Percentiles rank a stretch among this genome's conserved stretches.
These are phyloP conservation scores for Ophiostoma ips DNA, from an alignment of 2,329 filamentous ascomycete species.

Conservation along the genomic window DNA sequence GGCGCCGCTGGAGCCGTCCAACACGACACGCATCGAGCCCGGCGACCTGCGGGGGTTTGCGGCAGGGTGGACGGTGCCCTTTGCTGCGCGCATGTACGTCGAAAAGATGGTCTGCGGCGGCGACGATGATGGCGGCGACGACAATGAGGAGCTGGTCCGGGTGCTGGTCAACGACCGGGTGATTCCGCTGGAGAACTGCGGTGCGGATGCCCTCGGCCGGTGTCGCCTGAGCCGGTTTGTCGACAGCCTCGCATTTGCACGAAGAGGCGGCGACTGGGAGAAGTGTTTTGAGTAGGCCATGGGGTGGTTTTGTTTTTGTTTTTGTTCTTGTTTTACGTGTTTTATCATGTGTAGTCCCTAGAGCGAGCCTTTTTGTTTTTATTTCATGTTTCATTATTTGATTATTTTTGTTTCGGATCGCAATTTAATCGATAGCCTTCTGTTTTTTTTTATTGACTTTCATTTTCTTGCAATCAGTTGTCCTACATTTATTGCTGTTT, in stretches of 20 bases:
- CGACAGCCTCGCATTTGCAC: conserved; percentile 60
- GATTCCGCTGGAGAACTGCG: conserved; percentile 55
- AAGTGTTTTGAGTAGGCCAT: conserved; percentile 34
- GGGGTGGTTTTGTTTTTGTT: neutral
- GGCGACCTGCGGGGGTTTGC: conserved; percentile 52
- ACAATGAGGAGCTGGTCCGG: conserved; percentile 55
- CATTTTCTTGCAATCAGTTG: too few species aligned
- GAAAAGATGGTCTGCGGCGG: conserved; percentile 66
- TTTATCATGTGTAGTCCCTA: neutral
- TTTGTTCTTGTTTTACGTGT: neutral
- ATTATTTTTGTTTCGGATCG: too few species aligned
- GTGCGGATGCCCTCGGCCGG: conserved; percentile 53
- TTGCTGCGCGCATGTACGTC: conserved; percentile 67
- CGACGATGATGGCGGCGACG: conserved; percentile 14
- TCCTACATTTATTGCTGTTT: too few species aligned
- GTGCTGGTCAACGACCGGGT: conserved; percentile 77
- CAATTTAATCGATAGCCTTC: too few species aligned
- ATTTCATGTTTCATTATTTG: neutral
- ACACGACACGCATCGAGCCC: conserved; percentile 34
- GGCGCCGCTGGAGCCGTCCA: conserved; percentile 29
- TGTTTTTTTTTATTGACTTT: neutral
- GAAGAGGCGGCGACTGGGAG: conserved; percentile 58
- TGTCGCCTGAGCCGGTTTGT: conserved; percentile 61
- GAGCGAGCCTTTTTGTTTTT: neutral
- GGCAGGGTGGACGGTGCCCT: conserved; percentile 68